phyloP scores from a whole-genome alignment of 306 rosid genomes.

The Bauhinia variegata region DNA sequence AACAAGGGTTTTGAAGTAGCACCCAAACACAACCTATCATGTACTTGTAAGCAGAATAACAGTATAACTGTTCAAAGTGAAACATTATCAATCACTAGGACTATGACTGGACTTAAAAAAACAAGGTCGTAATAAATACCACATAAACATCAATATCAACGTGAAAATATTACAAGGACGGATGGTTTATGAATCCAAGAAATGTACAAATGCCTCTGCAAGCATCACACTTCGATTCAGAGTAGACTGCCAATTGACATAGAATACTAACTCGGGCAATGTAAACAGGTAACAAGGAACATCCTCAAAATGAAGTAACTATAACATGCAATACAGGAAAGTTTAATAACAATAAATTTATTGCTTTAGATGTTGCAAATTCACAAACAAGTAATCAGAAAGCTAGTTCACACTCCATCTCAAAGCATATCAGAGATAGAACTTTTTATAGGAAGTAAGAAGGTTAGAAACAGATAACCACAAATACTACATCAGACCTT shows the following conservation, averaged over 20 bases:
- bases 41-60: constrained; percentile 7
- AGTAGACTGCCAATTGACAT: neutral
- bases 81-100: neutral
- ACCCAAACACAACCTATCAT: neutral
- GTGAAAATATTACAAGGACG: too few species aligned
- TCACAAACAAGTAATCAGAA: too few species aligned
- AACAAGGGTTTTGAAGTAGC: constrained; percentile 9
- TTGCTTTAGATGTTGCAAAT: neutral
- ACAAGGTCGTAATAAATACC: too few species aligned
- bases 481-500: constrained; percentile 53
- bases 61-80: neutral
- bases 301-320: neutral
- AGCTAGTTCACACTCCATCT: constrained; percentile 29
- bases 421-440: constrained; percentile 18
- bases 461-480: constrained; percentile 23
- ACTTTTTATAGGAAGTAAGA: constrained; percentile 21
- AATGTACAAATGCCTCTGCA: too few species aligned
- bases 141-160: too few species aligned
- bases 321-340: too few species aligned
- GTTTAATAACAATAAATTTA: neutral
- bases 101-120: too few species aligned
- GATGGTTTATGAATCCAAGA: too few species aligned
- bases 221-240: neutral
- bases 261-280: neutral
- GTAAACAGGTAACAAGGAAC: neutral